These are phyloP conservation scores for Aureobasidium vineae DNA, from an alignment of 2,329 filamentous ascomycete species.

Conservation along the genomic window DNA sequence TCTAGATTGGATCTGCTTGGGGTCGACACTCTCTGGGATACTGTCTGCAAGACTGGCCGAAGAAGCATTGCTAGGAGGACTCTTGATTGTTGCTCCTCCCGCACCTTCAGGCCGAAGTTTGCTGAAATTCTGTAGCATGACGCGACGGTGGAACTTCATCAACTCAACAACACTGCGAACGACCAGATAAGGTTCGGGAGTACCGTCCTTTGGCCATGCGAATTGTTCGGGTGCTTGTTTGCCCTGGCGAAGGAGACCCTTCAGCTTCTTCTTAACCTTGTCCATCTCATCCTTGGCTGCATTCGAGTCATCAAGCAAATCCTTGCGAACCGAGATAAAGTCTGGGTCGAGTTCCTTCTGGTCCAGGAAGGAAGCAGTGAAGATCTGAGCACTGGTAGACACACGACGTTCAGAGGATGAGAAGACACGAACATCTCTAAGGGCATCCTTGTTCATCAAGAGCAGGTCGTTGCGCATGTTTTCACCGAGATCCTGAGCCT, in stretches of 20 bases:
- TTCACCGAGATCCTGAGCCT: conserved; percentile 89
- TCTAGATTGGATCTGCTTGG: conserved; percentile 67
- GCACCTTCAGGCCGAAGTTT: conserved; percentile 66
- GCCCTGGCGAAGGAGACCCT: conserved; percentile 86
- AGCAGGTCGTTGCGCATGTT: conserved; percentile 95
- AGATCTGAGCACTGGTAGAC: conserved; percentile 95
- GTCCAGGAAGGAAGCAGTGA: conserved; percentile 83
- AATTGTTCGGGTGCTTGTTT: conserved; percentile 92
- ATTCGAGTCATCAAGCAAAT: conserved; percentile 94
- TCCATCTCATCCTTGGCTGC: conserved; percentile 99
- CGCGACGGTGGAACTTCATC: conserved; percentile 94
- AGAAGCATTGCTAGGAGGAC: conserved; percentile 41
- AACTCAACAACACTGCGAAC: conserved; percentile 88
- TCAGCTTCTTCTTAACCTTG: conserved; percentile 99
- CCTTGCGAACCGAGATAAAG: conserved; percentile 87
- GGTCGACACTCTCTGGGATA: conserved; percentile 21
- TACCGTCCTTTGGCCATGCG: conserved; percentile 90
- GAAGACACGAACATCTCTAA: conserved; percentile 92
- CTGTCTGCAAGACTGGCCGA: conserved; percentile 43
- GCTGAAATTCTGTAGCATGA: conserved; percentile 92
- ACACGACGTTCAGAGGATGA: conserved; percentile 94
- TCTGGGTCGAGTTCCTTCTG: conserved; percentile 81
- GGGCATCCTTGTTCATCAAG: conserved; percentile 84
- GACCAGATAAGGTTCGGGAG: conserved; percentile 90
- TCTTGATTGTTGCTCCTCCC: conserved; percentile 53